Evolutionary conservation across 805 yeast genomes (phyloP).

Genomic region (Komagataella phaffii): DNA sequence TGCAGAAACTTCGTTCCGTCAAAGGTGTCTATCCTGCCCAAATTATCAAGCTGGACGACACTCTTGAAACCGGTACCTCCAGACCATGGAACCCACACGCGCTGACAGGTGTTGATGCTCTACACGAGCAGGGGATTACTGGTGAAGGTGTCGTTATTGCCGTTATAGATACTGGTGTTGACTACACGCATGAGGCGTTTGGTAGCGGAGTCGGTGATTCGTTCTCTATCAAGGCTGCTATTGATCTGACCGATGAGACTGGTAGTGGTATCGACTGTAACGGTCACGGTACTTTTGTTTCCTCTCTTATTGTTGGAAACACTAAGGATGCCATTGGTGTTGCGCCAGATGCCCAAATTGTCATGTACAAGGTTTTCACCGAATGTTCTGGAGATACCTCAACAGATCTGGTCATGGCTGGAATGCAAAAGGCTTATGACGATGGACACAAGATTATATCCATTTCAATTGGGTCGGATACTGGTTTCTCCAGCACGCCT

Average conservation of each 20-base stretch:
- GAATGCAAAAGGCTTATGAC: conserved; percentile 3
- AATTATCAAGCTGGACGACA: conserved; percentile 1
- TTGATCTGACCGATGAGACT: conserved; percentile 2
- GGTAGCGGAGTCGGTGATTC: conserved; percentile 10
- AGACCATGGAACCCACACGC: conserved; percentile 8
- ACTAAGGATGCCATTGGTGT: conserved; percentile 7
- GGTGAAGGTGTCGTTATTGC: conserved; percentile 8
- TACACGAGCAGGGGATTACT: conserved; percentile 7
- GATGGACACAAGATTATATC: conserved; percentile 6
- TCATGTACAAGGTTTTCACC: conserved; percentile 7
- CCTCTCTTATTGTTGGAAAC: conserved; percentile 10
- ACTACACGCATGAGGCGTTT: conserved; percentile 8
- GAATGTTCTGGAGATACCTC: conserved; percentile 8
- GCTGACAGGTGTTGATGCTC: conserved; percentile 8
- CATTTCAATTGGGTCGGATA: conserved; percentile 9
- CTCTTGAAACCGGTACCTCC: not conserved
- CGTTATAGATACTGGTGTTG: conserved; percentile 7
- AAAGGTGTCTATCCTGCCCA: conserved; percentile 5
- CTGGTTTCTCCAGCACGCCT: conserved; percentile 5
- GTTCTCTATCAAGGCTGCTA: conserved; percentile 7
- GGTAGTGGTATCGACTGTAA: conserved; percentile 9
- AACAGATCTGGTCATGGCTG: conserved; percentile 8
- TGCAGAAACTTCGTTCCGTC: conserved; percentile 2
- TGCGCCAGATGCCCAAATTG: conserved; percentile 8
- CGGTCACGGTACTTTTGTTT: conserved; percentile 13